Evolutionary conservation across 768 basidiomycete genomes (phyloP).

Genomic region (Xerocomus brunneocitrinus): DNA sequence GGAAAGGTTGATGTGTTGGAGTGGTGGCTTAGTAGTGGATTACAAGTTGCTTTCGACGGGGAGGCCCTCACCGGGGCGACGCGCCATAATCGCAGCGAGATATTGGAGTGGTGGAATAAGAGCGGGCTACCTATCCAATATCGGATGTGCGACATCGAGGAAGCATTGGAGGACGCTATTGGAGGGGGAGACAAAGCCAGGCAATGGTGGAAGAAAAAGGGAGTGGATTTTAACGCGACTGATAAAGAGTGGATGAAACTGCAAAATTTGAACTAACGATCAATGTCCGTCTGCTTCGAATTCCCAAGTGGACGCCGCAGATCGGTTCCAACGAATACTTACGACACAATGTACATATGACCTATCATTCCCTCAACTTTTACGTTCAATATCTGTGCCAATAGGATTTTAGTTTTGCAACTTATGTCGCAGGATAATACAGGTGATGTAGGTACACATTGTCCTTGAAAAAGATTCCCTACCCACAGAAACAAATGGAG

Average conservation of each 20-base stretch:
- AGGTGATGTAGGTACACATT: conserved; percentile 7
- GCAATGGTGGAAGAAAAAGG: conserved; percentile 78
- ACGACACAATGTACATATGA: too few relatives aligned
- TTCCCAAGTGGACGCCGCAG: background rate
- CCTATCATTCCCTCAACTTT: too few relatives aligned
- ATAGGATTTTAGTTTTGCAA: conserved; percentile 3
- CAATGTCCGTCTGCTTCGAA: background rate
- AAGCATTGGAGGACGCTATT: conserved; percentile 84
- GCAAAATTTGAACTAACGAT: conserved; percentile 59
- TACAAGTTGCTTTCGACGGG: conserved; percentile 75
- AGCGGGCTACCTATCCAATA: conserved; percentile 78
- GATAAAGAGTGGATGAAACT: conserved; percentile 88
- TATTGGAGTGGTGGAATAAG: conserved; percentile 86
- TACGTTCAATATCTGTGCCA: background rate
- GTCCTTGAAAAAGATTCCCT: conserved; percentile 3
- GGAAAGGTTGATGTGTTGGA: conserved; percentile 76
- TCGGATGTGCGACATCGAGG: conserved; percentile 88
- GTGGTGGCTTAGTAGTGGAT: conserved; percentile 79
- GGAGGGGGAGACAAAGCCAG: conserved; percentile 73
- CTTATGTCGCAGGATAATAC: conserved; percentile 10
- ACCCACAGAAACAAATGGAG: background rate
- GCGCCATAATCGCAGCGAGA: conserved; percentile 73
- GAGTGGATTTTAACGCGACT: conserved; percentile 78
- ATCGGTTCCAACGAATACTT: background rate
- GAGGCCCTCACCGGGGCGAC: conserved; percentile 80